Conservation (phyloP, 2,329 filamentous ascomycete species). For the Alternaria incomplexa region DNA sequence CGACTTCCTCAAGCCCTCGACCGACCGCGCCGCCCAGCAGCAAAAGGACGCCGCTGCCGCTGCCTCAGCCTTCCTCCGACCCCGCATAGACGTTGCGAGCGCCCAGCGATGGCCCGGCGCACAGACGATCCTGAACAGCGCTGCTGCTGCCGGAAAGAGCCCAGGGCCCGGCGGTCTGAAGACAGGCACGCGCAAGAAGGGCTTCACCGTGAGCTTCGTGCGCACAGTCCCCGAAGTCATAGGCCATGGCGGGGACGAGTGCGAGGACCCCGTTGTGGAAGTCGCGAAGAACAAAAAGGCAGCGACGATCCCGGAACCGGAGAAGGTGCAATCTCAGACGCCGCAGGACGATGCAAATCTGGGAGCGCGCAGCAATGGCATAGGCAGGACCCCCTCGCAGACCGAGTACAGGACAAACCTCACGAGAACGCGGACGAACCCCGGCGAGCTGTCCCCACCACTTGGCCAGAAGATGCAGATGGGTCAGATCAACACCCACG, state of each 20-base stretch:
- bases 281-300: slow-evolving; percentile 66
- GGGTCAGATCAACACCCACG: slow-evolving; percentile 44
- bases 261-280: slow-evolving; percentile 72
- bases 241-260: slow-evolving; percentile 89
- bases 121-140: slow-evolving; percentile 49
- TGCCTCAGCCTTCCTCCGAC: slow-evolving; percentile 38
- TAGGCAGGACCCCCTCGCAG: slow-evolving; percentile 35
- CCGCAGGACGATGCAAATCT: slow-evolving; percentile 42
- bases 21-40: slow-evolving; percentile 50
- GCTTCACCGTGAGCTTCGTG: slow-evolving; percentile 75
- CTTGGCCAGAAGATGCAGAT: slow-evolving; percentile 46
- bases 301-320: slow-evolving; percentile 22
- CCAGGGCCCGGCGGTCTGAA: slow-evolving; percentile 46
- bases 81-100: slow-evolving; percentile 57
- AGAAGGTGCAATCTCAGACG: slow-evolving; percentile 23
- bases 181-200: slow-evolving; percentile 61
- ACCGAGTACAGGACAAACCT: slow-evolving; percentile 37
- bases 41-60: slow-evolving; percentile 35
- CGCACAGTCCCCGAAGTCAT: slow-evolving; percentile 79
- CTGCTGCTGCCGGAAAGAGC: slow-evolving; percentile 39
- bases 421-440: slow-evolving; percentile 42
- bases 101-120: slow-evolving; percentile 60
- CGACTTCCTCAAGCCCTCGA: slow-evolving; percentile 64
- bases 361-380: slow-evolving; percentile 32
- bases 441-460: slow-evolving; percentile 45